These are phyloP conservation scores for Eragrostis curvula DNA, from an alignment of 176 grass and related monocot species.

Conservation along the genomic window DNA sequence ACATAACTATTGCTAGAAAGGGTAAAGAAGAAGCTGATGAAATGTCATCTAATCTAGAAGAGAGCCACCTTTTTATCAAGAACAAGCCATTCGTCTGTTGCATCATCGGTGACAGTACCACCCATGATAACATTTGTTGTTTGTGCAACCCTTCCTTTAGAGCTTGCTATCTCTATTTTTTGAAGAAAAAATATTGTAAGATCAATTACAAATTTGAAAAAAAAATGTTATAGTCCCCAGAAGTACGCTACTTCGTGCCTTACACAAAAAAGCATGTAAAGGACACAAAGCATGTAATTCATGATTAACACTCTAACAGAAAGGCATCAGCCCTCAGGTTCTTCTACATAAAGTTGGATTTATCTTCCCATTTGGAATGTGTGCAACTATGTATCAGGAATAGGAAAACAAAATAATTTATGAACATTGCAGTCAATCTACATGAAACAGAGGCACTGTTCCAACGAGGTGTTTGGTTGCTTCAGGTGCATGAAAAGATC, in stretches of 20 bases:
- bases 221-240: neutral
- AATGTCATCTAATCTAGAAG: neutral
- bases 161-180: constrained; percentile 73
- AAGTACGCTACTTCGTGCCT: neutral
- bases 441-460: no score
- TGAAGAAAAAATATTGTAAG: constrained; percentile 17
- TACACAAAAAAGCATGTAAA: constrained; percentile 8
- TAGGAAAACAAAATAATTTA: no score
- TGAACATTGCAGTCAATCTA: no score
- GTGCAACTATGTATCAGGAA: no score
- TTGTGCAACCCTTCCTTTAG: constrained; percentile 72
- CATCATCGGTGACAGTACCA: constrained; percentile 76
- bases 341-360: no score
- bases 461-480: no score
- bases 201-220: neutral
- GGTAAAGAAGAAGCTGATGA: neutral
- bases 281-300: neutral
- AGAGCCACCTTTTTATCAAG: constrained; percentile 74
- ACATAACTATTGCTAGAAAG: neutral
- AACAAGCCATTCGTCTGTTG: constrained; percentile 72
- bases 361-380: no score
- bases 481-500: neutral
- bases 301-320: neutral
- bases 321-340: no score
- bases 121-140: constrained; percentile 86